These are phyloP conservation scores for Annulohypoxylon nitens DNA, from an alignment of 495 filamentous ascomycete species.

Conservation along the genomic window DNA sequence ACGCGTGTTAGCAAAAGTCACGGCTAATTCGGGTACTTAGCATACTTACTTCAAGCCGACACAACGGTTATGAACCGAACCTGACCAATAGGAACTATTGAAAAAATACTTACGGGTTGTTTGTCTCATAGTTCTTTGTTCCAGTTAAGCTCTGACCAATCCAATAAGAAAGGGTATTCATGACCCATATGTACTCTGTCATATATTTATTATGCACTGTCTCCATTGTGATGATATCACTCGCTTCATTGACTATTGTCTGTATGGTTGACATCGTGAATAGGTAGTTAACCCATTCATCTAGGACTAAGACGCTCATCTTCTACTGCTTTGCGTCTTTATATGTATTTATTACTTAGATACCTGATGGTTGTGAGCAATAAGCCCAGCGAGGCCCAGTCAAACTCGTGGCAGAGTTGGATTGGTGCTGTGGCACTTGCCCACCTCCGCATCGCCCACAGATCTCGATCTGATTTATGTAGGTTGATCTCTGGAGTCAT, in stretches of 20 bases:
- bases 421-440: slow-evolving; percentile 5
- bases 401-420: slow-evolving; percentile 14
- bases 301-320: not conserved
- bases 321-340: not conserved
- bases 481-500: not conserved
- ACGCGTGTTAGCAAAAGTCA: not conserved
- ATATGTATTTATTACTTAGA: not conserved
- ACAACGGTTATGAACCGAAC: slow-evolving; percentile 7
- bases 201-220: slow-evolving; percentile 11
- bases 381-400: not conserved
- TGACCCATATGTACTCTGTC: slow-evolving; percentile 8
- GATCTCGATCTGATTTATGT: not conserved
- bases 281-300: not conserved
- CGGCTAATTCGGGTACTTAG: not conserved
- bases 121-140: slow-evolving; percentile 27
- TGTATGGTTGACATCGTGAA: not conserved
- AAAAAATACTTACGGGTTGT: slow-evolving; percentile 10
- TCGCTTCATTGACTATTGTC: not conserved
- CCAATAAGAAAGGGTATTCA: slow-evolving; percentile 14
- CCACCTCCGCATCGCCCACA: slow-evolving; percentile 6
- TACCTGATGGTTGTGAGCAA: slow-evolving; percentile 5
- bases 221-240: slow-evolving; percentile 1
- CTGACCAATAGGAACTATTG: slow-evolving; percentile 17
- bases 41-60: not conserved
- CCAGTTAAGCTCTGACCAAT: slow-evolving; percentile 13